Percentiles rank a stretch among this genome's conserved stretches.
phyloP scores from a whole-genome alignment of 805 yeast species.

The Metschnikowia arizonensis region DNA sequence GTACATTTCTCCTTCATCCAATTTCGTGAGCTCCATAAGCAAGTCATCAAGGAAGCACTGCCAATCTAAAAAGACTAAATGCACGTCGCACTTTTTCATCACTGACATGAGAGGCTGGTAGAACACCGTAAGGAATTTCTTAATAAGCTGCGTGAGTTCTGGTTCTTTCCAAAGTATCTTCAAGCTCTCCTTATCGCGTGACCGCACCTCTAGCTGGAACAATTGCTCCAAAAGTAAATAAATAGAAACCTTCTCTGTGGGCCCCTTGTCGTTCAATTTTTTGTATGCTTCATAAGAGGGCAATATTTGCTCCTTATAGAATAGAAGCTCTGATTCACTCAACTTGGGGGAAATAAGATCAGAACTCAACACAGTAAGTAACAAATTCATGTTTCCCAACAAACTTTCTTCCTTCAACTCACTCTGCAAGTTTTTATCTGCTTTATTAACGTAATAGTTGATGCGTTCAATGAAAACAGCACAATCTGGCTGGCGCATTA shows the following conservation, averaged over 20 bases:
- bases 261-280: constrained; percentile 12
- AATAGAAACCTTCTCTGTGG: constrained; percentile 24
- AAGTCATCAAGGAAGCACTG: constrained; percentile 46
- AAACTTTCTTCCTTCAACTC: constrained; percentile 63
- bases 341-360: constrained; percentile 21
- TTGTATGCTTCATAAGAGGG: constrained; percentile 22
- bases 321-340: constrained; percentile 5
- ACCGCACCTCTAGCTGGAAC: constrained; percentile 59
- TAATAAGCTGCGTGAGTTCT: constrained; percentile 68
- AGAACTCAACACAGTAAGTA: constrained; percentile 49
- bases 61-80: constrained; percentile 49
- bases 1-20: constrained; percentile 54
- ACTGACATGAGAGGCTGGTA: constrained; percentile 71
- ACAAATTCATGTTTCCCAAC: constrained; percentile 55
- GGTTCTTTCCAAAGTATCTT: constrained; percentile 83
- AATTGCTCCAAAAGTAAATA: constrained; percentile 57
- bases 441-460: constrained; percentile 44
- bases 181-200: constrained; percentile 70
- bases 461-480: constrained; percentile 31
- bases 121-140: constrained; percentile 65
- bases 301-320: constrained; percentile 11
- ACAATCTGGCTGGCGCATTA: constrained; percentile 34
- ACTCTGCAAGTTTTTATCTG: constrained; percentile 42
- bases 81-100: constrained; percentile 62
- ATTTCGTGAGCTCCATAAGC: constrained; percentile 57